phyloP scores from a whole-genome alignment of 2,329 filamentous ascomycete genomes.

The Scedosporium minutisporum region DNA sequence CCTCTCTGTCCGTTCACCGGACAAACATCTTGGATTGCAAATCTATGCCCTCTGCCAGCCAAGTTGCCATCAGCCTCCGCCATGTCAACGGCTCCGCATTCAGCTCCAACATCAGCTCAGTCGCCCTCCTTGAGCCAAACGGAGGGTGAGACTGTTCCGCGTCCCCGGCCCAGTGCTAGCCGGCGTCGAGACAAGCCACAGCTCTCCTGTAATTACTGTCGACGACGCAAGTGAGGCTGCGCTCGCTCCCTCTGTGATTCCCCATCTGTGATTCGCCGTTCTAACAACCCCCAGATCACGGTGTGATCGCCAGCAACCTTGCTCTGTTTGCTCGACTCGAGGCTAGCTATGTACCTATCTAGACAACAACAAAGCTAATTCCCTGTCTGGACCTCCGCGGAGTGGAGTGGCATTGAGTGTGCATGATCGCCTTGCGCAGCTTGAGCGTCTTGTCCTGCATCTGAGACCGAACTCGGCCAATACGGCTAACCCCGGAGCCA shows the following conservation, averaged over 20 bases:
- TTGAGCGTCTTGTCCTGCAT: conserved; percentile 20
- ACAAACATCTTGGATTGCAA: no score
- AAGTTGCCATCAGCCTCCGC: background rate
- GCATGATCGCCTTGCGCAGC: conserved; percentile 16
- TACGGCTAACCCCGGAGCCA: conserved; percentile 17
- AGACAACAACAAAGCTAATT: background rate
- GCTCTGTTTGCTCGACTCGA: conserved; percentile 13
- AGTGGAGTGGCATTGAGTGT: background rate
- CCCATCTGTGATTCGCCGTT: background rate
- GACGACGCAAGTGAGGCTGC: conserved; percentile 22
- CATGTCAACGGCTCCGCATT: no score
- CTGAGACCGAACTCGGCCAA: conserved; percentile 15
- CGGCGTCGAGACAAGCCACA: conserved; percentile 23
- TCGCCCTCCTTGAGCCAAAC: no score
- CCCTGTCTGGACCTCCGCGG: background rate
- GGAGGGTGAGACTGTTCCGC: background rate
- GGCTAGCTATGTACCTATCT: conserved; percentile 15
- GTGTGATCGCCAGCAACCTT: conserved; percentile 17
- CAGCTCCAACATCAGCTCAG: no score
- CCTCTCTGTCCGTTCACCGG: background rate
- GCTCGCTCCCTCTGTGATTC: background rate
- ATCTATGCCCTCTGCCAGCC: no score
- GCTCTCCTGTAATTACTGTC: conserved; percentile 24
- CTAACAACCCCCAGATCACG: conserved; percentile 10
- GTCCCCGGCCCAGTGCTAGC: conserved; percentile 8